Evolutionary conservation across 2,329 filamentous ascomycete species (phyloP).

Genomic region (Penicillium sp.): DNA sequence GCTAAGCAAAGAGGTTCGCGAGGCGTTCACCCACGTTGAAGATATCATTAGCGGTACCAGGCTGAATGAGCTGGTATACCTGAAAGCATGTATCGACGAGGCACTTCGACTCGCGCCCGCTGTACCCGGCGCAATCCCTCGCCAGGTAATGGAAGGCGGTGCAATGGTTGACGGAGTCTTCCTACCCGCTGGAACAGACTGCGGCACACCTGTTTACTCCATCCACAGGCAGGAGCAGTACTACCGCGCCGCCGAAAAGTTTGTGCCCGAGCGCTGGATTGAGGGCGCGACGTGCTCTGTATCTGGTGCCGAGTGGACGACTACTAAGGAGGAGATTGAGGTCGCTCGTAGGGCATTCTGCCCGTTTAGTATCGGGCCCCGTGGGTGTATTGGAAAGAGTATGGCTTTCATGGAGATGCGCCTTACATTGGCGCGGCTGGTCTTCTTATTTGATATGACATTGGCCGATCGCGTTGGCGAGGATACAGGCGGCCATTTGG

Average conservation of each 20-base stretch:
- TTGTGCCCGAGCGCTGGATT: conserved; percentile 66
- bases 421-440: conserved; percentile 38
- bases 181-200: conserved; percentile 55
- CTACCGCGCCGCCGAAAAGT: conserved; percentile 60
- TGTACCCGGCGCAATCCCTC: conserved; percentile 39
- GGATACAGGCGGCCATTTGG: conserved; percentile 36
- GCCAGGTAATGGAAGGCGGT: conserved; percentile 41
- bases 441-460: conserved; percentile 43
- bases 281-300: conserved; percentile 45
- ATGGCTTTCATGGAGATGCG: conserved; percentile 46
- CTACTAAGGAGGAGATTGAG: conserved; percentile 51
- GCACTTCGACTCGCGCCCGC: conserved; percentile 42
- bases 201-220: conserved; percentile 66
- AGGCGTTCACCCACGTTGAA: conserved; percentile 35
- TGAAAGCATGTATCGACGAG: conserved; percentile 45
- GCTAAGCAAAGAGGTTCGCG: conserved; percentile 38
- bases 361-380: conserved; percentile 51
- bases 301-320: conserved; percentile 36
- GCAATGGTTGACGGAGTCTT: conserved; percentile 39
- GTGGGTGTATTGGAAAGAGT: conserved; percentile 45
- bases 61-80: conserved; percentile 39
- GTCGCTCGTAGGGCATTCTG: conserved; percentile 69
- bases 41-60: conserved; percentile 37
- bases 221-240: conserved; percentile 67
- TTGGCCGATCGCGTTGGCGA: conserved; percentile 36